Base-by-base conservation (phyloP, 805 yeast species). In the Starmerella floris region DNA sequence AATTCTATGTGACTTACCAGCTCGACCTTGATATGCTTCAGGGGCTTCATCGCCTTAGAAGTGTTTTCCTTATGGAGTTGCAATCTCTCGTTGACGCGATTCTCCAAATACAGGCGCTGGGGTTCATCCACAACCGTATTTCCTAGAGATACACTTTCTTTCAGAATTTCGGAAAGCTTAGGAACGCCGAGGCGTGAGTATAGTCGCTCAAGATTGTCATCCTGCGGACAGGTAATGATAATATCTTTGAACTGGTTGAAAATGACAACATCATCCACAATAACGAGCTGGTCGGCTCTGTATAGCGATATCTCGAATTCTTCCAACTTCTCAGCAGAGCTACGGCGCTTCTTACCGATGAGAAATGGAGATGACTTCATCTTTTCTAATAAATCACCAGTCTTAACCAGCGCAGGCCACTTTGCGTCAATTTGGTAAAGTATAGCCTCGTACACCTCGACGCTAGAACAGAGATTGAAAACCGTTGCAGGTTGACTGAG, bases 221-320 rank as follows among this genome's bases (percentile, higher is more conserved):
- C 56, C 41, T 57, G 64, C 1, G 68, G 68, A 3, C 63, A 62
- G 1, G 60, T 50, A 17, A 53, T 40, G 10, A 63, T 39, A 15
- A 54, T 46, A 20, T 43, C 28, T 39, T 57, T 60, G 52, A 64
- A 64, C 37, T 54, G 53, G 44, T 62, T 61, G 52, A 51, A 63
- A 5, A 53, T 41, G 10, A 62, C 55, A 5, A 64, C 58, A 41
- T 64, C 63, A 42, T 64, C 66, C 9, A 60, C 61, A 30, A 64
- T 53, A 9, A 56, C 58, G 21, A 62, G 41, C 13, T 61, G 56
- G 1, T 44, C 13, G 1, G 64, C 59, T 4, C 42, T 20, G 13
- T 54, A 55, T 20, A 63, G 51, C 15, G 55, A 41, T 9, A 40
- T 45, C 27, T 45, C 46, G 2, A 50, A 48, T 3, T 33, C 30